A percentile compares a stretch with the other conserved stretches of the same genome.
These are phyloP conservation scores for Crucibulum laeve DNA, from an alignment of 768 basidiomycete species.

Conservation along the genomic window DNA sequence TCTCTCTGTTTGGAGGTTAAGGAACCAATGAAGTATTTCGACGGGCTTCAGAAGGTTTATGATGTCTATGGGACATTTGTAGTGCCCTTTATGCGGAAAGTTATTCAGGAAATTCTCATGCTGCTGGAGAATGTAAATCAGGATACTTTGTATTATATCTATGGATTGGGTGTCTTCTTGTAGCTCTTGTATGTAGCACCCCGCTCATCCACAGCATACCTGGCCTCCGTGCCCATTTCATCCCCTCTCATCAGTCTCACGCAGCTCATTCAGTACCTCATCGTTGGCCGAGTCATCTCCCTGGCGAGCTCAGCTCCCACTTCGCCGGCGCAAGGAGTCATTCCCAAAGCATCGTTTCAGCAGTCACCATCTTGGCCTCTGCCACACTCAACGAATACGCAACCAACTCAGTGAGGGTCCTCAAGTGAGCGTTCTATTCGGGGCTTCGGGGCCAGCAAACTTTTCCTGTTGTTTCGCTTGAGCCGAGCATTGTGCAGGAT, in stretches of 20 bases:
- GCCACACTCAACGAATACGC: constrained; percentile 72
- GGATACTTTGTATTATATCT: constrained; percentile 62
- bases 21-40: constrained; percentile 98
- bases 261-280: constrained; percentile 90
- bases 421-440: constrained; percentile 91
- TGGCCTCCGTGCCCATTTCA: constrained; percentile 91
- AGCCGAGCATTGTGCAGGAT: constrained; percentile 84
- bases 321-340: constrained; percentile 92
- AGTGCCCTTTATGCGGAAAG: constrained; percentile 56
- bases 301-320: constrained; percentile 72
- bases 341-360: constrained; percentile 95
- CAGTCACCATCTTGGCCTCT: constrained; percentile 84
- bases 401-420: constrained; percentile 73
- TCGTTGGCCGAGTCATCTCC: constrained; percentile 75
- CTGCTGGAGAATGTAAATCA: constrained; percentile 64
- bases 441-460: constrained; percentile 91
- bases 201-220: constrained; percentile 78
- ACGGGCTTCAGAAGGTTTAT: constrained; percentile 88
- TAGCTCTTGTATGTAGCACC: constrained; percentile 75
- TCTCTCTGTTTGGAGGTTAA: constrained; percentile 95
- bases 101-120: constrained; percentile 64
- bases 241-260: constrained; percentile 96
- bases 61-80: constrained; percentile 91
- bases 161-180: constrained; percentile 75
- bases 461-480: constrained; percentile 89